These are phyloP conservation scores for Amanita molliuscula DNA, from an alignment of 768 basidiomycete genomes.

Conservation along the genomic window DNA sequence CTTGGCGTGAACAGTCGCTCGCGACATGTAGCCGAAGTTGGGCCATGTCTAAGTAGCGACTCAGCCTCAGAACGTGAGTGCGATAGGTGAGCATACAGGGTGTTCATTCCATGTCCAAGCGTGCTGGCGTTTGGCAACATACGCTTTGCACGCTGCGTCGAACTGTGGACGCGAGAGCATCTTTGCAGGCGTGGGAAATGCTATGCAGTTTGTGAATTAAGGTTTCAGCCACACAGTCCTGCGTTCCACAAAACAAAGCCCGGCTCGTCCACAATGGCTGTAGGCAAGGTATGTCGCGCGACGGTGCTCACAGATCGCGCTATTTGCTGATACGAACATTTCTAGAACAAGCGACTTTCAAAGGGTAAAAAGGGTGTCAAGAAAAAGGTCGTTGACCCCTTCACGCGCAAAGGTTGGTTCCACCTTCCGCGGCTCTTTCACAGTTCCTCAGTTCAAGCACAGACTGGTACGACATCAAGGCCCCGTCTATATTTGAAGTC, in stretches of 20 bases:
- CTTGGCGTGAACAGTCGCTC: slow-evolving; percentile 18
- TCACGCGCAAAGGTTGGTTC: slow-evolving; percentile 88
- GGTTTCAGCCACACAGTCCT: slow-evolving; percentile 48
- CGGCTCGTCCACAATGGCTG: slow-evolving; percentile 61
- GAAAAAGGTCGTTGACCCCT: slow-evolving; percentile 99
- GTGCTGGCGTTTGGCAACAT: slow-evolving; percentile 16
- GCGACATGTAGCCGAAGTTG: slow-evolving; percentile 37
- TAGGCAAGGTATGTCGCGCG: slow-evolving; percentile 62
- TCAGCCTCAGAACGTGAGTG: neutral
- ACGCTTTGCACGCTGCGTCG: slow-evolving; percentile 44
- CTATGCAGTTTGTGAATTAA: slow-evolving; percentile 42
- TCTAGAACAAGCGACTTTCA: slow-evolving; percentile 92
- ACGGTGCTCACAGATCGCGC: neutral
- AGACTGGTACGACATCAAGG: slow-evolving; percentile 99
- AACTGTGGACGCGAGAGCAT: slow-evolving; percentile 54
- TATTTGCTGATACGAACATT: neutral
- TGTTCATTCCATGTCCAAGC: slow-evolving; percentile 57
- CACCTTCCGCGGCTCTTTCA: slow-evolving; percentile 8
- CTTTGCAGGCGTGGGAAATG: slow-evolving; percentile 29
- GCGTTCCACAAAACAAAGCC: slow-evolving; percentile 29
- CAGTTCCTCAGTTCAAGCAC: slow-evolving; percentile 5
- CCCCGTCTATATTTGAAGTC: slow-evolving; percentile 94
- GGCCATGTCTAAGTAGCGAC: slow-evolving; percentile 20
- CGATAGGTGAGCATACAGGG: slow-evolving; percentile 28
- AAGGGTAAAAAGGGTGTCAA: slow-evolving; percentile 99